phyloP scores from a whole-genome alignment of 2,329 filamentous ascomycete species.

The Aspergillus fumigatiaffinis region DNA sequence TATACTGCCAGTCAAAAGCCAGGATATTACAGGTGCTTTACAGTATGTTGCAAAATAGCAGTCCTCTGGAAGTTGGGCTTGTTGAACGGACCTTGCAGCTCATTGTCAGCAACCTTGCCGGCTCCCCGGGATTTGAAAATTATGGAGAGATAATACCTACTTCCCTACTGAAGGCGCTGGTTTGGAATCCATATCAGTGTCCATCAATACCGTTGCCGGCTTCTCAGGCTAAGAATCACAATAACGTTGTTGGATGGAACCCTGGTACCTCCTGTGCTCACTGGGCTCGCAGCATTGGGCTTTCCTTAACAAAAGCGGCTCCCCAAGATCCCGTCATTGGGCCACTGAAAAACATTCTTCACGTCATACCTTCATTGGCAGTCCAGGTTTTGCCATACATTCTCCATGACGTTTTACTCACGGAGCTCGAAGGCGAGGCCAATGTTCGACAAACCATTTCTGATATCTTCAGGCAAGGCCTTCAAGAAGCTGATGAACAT shows the following conservation, averaged over 20 bases:
- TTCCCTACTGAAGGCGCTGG: constrained; percentile 37
- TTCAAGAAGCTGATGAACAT: constrained; percentile 44
- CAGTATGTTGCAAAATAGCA: constrained; percentile 56
- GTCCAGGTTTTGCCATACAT: constrained; percentile 76
- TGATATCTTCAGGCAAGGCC: constrained; percentile 59
- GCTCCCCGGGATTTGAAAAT: constrained; percentile 27
- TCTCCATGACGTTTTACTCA: constrained; percentile 72
- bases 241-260: constrained; percentile 14
- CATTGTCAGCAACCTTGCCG: constrained; percentile 35
- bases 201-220: constrained; percentile 26
- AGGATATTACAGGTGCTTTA: constrained; percentile 61
- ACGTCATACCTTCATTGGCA: constrained; percentile 65
- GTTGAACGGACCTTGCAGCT: constrained; percentile 44
- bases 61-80: constrained; percentile 44
- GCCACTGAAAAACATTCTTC: constrained; percentile 63
- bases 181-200: constrained; percentile 41
- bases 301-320: constrained; percentile 57
- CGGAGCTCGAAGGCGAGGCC: constrained; percentile 61
- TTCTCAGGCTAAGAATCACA: constrained; percentile 16
- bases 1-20: constrained; percentile 51
- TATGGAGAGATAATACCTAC: constrained; percentile 35
- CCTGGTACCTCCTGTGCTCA: constrained; percentile 20
- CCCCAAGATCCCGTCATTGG: constrained; percentile 64
- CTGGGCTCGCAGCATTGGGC: constrained; percentile 33
- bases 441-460: constrained; percentile 62